Conservation (phyloP, 2,329 filamentous ascomycete species). For the Xylaria sp. region DNA sequence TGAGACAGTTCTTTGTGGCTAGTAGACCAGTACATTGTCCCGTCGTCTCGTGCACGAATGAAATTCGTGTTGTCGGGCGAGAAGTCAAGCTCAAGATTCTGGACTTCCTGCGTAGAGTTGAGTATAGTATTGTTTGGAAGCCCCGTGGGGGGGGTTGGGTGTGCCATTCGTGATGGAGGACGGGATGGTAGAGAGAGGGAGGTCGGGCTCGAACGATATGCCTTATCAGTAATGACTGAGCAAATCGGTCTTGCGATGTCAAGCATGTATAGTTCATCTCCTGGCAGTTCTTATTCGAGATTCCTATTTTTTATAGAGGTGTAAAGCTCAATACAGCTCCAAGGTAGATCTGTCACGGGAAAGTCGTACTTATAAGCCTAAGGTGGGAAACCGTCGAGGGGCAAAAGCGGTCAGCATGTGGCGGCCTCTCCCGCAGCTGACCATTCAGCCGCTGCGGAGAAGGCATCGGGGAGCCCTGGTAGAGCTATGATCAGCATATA, state of each 20-base stretch:
- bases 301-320: background rate
- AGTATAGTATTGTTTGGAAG: background rate
- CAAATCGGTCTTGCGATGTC: background rate
- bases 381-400: background rate
- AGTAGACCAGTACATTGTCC: constrained; percentile 13
- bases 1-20: constrained; percentile 4
- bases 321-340: background rate
- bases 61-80: background rate
- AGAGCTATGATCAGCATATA: too few species aligned
- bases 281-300: background rate
- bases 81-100: constrained; percentile 1
- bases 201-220: background rate
- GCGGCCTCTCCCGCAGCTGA: too few species aligned
- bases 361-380: too few species aligned
- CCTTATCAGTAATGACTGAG: background rate
- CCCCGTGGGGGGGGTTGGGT: background rate
- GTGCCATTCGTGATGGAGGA: background rate
- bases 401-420: too few species aligned
- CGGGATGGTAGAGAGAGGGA: background rate
- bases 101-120: too few species aligned
- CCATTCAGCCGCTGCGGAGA: too few species aligned
- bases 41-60: background rate
- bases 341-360: too few species aligned
- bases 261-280: background rate
- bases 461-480: too few species aligned